Base-by-base conservation (phyloP, 345 rosid genomes). In the Rubroshorea leprosula region DNA sequence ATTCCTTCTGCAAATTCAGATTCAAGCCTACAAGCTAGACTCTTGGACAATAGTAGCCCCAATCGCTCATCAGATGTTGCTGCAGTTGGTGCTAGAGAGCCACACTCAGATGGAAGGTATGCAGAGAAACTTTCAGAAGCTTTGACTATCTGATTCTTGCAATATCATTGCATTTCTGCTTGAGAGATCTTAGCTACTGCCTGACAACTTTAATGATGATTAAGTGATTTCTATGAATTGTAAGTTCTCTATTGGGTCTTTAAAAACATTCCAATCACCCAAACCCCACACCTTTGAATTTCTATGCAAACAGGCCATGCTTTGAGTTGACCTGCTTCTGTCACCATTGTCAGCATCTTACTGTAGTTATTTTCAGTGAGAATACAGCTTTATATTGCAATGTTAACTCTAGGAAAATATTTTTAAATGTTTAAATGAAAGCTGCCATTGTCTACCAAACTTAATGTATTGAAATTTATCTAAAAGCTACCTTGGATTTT, bases 1-100 rank as follows among this genome's bases (percentile, higher is more conserved):
- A 63, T 61, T 58, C 62, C 69, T 58, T 55, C 78, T 59, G 76
- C 63, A 49, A 76, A 76, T 67, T 60, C 88, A 64, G 87, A 89
- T 69, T 75, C 84, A 66, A 89, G 72, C 72, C 79, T 92, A 72
- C 89, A 84, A 57, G 84, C 84, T 55, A 83, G 96, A 68, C 82
- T 92, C 60, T 69, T 92, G 71, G 95, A 89, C 63, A 75, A 72
- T 72, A 74, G 51, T 59, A 67, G 55, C 52, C 73, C 78, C 18
- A 76, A 76, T 54, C 68, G 53, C 41, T 38, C 64, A 57, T 74
- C 80, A 43, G 79, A 74, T 71, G 54, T 59, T 22, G 64, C 76
- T 26, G 73, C 64, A 26, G 57, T 50, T 14, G 72, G 61, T 29
- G 21, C 68, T 48, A 61, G 63, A 51, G 84, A 77, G 65, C 76